Evolutionary conservation across 2,329 filamentous ascomycete genomes (phyloP).

Genomic region (Hypoxylon sp.): DNA sequence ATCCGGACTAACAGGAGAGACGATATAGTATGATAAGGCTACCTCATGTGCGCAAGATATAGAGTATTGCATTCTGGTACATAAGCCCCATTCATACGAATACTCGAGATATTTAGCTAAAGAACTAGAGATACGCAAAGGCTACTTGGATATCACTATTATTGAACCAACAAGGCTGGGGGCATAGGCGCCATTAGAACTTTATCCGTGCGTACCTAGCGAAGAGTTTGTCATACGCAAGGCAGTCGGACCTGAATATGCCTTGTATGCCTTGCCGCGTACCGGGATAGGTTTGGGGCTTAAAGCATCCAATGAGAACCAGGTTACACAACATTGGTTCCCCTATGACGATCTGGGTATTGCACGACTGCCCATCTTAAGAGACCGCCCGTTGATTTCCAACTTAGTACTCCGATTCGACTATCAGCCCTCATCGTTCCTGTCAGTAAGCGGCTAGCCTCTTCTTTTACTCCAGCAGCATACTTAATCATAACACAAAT

Average conservation of each 20-base stretch:
- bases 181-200: too few relatives aligned
- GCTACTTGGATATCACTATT: too few relatives aligned
- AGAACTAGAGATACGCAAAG: background rate
- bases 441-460: background rate
- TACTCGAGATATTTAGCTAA: background rate
- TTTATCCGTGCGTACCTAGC: too few relatives aligned
- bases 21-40: too few relatives aligned
- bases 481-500: background rate
- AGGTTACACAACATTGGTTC: background rate
- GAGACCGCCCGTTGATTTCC: background rate
- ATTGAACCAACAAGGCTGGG: too few relatives aligned
- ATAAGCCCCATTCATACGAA: background rate
- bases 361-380: background rate
- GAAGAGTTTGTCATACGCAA: background rate
- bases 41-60: background rate
- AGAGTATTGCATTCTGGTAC: background rate
- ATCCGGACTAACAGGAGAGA: background rate
- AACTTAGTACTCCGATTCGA: background rate
- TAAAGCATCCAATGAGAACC: background rate
- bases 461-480: background rate
- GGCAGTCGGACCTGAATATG: too few relatives aligned
- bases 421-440: background rate
- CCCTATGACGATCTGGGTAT: background rate
- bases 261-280: background rate
- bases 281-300: background rate